phyloP scores from a whole-genome alignment of 805 yeast genomes.

The Kluyveromyces aestuarii region DNA sequence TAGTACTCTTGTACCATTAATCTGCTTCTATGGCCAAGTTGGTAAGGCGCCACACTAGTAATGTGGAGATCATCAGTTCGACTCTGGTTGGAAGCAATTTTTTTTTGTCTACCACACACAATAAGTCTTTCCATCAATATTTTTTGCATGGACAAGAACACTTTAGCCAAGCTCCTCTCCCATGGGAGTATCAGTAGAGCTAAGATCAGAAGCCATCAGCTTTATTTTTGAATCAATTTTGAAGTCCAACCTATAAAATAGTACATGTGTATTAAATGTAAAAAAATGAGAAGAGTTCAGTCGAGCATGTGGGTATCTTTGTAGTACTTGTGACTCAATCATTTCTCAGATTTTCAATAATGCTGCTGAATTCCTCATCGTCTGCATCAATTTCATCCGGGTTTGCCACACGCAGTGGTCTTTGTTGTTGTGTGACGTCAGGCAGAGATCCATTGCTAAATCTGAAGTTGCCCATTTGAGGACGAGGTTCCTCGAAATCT shows the following conservation, averaged over 20 bases:
- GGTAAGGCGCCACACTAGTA: constrained; percentile 89
- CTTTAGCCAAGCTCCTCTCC: too few relatives aligned
- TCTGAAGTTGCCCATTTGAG: constrained; percentile 38
- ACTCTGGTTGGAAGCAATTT: constrained; percentile 59
- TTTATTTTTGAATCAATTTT: background rate
- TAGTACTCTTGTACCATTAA: background rate
- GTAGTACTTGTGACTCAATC: background rate
- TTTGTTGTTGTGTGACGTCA: constrained; percentile 33
- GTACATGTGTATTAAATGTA: background rate
- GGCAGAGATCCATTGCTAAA: constrained; percentile 49
- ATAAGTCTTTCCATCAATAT: background rate
- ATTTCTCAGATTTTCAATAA: background rate
- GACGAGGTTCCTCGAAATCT: constrained; percentile 7
- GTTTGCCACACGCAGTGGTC: constrained; percentile 43
- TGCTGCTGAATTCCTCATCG: background rate
- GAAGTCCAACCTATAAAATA: background rate
- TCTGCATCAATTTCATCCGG: constrained; percentile 23
- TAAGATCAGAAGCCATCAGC: background rate
- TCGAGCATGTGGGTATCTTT: background rate
- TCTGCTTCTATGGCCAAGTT: constrained; percentile 51
- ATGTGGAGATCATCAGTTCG: constrained; percentile 81
- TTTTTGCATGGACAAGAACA: background rate
- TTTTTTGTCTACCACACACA: too few relatives aligned
- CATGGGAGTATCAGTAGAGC: too few relatives aligned
- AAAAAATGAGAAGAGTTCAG: too few relatives aligned